These are phyloP conservation scores for Diplocarpon mali DNA, from an alignment of 2,329 filamentous ascomycete genomes.

Conservation along the genomic window DNA sequence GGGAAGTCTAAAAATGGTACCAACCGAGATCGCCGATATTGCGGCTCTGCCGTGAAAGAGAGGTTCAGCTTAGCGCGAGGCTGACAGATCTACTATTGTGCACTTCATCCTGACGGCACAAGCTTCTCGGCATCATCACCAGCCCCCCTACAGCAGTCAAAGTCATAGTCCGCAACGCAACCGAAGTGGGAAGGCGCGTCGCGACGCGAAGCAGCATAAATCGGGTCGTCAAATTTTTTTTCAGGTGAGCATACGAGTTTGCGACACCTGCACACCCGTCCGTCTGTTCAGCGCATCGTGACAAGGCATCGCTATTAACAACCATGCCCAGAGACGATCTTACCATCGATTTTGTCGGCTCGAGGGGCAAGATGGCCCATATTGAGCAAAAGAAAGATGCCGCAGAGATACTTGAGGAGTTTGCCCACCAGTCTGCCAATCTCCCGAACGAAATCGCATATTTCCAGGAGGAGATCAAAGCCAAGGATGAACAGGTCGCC, in stretches of 20 bases:
- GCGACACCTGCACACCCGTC: conserved; percentile 11
- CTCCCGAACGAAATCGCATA: conserved; percentile 74
- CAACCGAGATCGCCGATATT: no score
- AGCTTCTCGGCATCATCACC: not conserved
- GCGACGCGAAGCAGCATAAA: not conserved
- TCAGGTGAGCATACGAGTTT: conserved; percentile 22
- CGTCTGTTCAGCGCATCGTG: conserved; percentile 16
- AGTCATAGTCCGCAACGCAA: not conserved
- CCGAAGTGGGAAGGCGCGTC: conserved; percentile 1
- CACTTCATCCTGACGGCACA: no score
- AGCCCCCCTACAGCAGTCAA: not conserved
- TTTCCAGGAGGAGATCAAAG: conserved; percentile 71
- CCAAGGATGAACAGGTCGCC: conserved; percentile 64
- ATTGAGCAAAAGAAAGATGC: conserved; percentile 49
- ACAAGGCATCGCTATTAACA: conserved; percentile 38
- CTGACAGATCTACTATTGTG: no score
- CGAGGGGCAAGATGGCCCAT: conserved; percentile 37
- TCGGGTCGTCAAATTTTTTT: conserved; percentile 8
- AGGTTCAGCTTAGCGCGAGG: no score
- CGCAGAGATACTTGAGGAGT: conserved; percentile 66
- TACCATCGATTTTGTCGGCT: conserved; percentile 54
- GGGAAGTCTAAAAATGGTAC: no score
- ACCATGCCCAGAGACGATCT: conserved; percentile 64
- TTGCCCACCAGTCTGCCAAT: conserved; percentile 64
- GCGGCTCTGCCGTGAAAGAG: no score